phyloP scores from a whole-genome alignment of 306 rosid species.

The Begonia loranthoides region DNA sequence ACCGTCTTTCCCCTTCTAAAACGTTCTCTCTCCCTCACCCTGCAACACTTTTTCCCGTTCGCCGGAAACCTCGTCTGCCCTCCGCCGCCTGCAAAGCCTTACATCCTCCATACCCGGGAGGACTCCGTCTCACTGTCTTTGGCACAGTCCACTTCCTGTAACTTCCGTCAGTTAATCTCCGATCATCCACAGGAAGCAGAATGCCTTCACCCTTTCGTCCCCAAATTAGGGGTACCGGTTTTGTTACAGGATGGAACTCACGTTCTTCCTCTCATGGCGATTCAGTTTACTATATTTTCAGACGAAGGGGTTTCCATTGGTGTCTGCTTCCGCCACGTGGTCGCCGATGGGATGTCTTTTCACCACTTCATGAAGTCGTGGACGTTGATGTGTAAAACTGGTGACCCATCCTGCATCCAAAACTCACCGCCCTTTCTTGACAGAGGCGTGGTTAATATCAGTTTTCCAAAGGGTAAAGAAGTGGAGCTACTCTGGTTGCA shows the following conservation, averaged over 20 bases:
- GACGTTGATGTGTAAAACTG: slow-evolving; percentile 3
- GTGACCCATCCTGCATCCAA: not conserved
- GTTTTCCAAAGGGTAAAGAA: not conserved
- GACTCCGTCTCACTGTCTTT: slow-evolving; percentile 9
- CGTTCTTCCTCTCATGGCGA: slow-evolving; percentile 10
- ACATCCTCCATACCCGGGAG: slow-evolving; percentile 8
- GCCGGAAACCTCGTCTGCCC: slow-evolving; percentile 13
- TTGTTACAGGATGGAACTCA: not conserved
- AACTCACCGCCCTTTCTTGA: slow-evolving; percentile 2
- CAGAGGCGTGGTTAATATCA: slow-evolving; percentile 1
- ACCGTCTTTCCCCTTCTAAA: slow-evolving; percentile 18
- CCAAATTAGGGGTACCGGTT: slow-evolving; percentile 3
- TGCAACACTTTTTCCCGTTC: slow-evolving; percentile 23
- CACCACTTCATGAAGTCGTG: slow-evolving; percentile 26
- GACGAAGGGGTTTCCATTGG: slow-evolving; percentile 11
- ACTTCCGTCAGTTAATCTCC: slow-evolving; percentile 6
- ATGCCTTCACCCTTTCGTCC: slow-evolving; percentile 12
- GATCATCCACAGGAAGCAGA: slow-evolving; percentile 6
- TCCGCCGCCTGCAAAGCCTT: slow-evolving; percentile 17
- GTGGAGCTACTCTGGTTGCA: not conserved
- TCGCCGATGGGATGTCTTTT: slow-evolving; percentile 15
- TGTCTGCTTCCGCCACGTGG: slow-evolving; percentile 13
- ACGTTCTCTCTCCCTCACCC: slow-evolving; percentile 23
- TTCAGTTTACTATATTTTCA: slow-evolving; percentile 23
- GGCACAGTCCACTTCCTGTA: slow-evolving; percentile 5